phyloP scores from a whole-genome alignment of 768 basidiomycete species.

The Trametes villosa region DNA sequence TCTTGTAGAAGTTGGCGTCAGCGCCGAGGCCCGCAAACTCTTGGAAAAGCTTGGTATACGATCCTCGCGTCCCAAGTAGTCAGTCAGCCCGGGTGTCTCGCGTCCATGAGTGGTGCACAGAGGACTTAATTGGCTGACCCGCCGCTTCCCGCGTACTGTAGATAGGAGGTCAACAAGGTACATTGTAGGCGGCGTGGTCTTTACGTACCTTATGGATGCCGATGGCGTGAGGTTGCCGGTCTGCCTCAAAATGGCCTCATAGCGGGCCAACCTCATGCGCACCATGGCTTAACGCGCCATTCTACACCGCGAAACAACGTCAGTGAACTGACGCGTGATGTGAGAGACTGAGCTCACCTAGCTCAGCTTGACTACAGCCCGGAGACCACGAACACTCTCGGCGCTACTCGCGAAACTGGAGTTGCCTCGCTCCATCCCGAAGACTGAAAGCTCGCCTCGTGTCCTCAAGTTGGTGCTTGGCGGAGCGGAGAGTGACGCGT shows the following conservation, averaged over 20 bases:
- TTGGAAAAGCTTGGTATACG: slow-evolving; percentile 63
- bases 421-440: slow-evolving; percentile 80
- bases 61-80: slow-evolving; percentile 64
- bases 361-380: slow-evolving; percentile 77
- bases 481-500: slow-evolving; percentile 68
- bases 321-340: slow-evolving; percentile 13
- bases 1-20: slow-evolving; percentile 76
- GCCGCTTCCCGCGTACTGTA: slow-evolving; percentile 83
- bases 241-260: slow-evolving; percentile 81
- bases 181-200: too few relatives aligned
- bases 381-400: slow-evolving; percentile 66
- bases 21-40: slow-evolving; percentile 85
- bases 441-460: slow-evolving; percentile 70
- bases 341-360: slow-evolving; percentile 46
- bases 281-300: slow-evolving; percentile 36
- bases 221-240: slow-evolving; percentile 70
- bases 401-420: slow-evolving; percentile 74
- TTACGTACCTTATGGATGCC: slow-evolving; percentile 78
- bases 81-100: slow-evolving; percentile 78
- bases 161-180: too few relatives aligned
- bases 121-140: slow-evolving; percentile 79
- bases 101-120: slow-evolving; percentile 76
- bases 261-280: slow-evolving; percentile 82
- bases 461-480: slow-evolving; percentile 59
- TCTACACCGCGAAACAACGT: slow-evolving; percentile 23